Evolutionary conservation across 148 eudicot genomes (phyloP), one percentile per base, ranked within the genome.

Genomic region (Silene uniflora): DNA sequence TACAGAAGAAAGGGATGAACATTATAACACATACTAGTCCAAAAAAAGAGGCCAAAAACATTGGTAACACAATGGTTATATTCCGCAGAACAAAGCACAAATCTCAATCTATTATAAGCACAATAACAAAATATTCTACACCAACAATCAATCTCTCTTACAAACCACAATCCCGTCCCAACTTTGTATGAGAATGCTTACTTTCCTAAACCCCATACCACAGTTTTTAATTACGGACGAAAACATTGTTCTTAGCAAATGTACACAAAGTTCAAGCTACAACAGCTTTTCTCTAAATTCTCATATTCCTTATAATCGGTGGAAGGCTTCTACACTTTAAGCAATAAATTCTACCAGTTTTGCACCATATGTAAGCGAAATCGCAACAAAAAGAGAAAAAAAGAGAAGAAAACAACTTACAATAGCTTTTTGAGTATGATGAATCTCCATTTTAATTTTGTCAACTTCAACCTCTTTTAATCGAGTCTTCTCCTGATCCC

Each of bases 401-500:
- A 42, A 22, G 47, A 7, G 11, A 24, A 44, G 19, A 32, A 44
- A 39, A 24, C 16, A 62, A 63, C 84, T 81, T 74, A 95, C 99
- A 46, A 90, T 87, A 61, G 80, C 93, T 25, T 61, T 71, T 54
- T 88, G 86, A 58, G 86, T n/a, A 77, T 90, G 93, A 74, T 86
- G 73, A 21, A 91, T 88, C 67, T 77, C 87, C 25, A 77, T 81
- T 72, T 88, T 85, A 11, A 77, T 82, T 68, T 92, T 95, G 83
- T 95, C 97, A 0, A 85, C 91, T 13, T 83, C 94, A 79, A 95
- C 61, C 73, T 95, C 97, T 10, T 90, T 74, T 68, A 87, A 84
- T n/a, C 97, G 86, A 58, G 84, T 82, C 73, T 88, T 81, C 77
- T 95, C 99, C 83, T 92, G 99, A 88, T 86, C 81, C 62, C 96